Conservation (phyloP, 495 filamentous ascomycete species). For the Platismatia glauca region DNA sequence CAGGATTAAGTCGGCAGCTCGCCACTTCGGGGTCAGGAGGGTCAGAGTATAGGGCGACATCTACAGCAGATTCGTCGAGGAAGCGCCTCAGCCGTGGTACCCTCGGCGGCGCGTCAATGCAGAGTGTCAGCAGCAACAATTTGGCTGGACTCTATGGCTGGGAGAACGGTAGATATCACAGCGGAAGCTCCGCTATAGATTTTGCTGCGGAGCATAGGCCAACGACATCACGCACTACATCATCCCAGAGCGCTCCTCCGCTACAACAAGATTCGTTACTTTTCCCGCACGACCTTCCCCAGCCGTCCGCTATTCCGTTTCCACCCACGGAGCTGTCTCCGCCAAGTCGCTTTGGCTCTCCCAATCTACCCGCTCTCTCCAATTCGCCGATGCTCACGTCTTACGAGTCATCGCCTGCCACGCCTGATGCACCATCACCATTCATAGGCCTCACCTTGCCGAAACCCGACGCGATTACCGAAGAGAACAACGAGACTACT, state of each 20-base stretch:
- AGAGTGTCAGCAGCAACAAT: constrained; percentile 14
- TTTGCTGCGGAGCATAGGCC: constrained; percentile 12
- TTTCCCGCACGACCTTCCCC: not conserved
- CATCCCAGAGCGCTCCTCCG: constrained; percentile 1
- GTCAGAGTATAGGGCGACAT: constrained; percentile 8
- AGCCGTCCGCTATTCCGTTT: not conserved
- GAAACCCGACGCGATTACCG: not conserved
- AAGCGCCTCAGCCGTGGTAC: constrained; percentile 15
- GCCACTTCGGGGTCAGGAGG: constrained; percentile 6
- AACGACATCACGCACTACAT: not conserved
- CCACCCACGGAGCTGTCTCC: not conserved
- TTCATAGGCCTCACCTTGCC: not conserved
- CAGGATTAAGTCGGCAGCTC: constrained; percentile 6
- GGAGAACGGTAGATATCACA: constrained; percentile 6
- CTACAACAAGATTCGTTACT: not conserved
- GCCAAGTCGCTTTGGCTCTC: not conserved
- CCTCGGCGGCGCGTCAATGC: constrained; percentile 11
- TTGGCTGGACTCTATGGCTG: constrained; percentile 21
- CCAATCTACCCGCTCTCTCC: constrained; percentile 6
- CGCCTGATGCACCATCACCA: constrained; percentile 3
- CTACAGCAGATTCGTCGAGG: constrained; percentile 6
- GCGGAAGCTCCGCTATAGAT: not conserved
- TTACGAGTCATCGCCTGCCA: constrained; percentile 12
- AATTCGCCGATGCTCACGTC: constrained; percentile 17
- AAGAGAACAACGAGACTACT: constrained; percentile 8